Base-by-base conservation (phyloP, 371 early-diverging fungal genomes). In the Dichotomocladium elegans region DNA sequence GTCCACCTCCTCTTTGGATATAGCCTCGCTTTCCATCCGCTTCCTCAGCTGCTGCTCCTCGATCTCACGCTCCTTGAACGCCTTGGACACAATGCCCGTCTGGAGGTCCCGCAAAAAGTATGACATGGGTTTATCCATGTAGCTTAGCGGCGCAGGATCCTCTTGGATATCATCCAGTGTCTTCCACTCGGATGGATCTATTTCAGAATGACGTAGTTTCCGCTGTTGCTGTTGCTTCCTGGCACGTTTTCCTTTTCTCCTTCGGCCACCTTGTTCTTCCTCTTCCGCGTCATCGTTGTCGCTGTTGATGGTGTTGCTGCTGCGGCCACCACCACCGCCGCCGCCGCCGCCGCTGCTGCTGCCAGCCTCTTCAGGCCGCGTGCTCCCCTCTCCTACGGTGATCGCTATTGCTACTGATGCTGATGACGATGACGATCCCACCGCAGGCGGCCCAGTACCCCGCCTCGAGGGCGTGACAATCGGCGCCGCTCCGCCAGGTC, bases 31-130 rank as follows among this genome's bases (percentile, higher is more conserved):
- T 24, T 14, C 19, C 15, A 37, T 30, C 48, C 68, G 53, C 17
- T 68, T 68, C 29, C 47, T 51, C 15, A 24, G 33, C 21, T 60
- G 49, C 14, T 57, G 57, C 12, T 59, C 63, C 5, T 37, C 35
- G 19, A 59, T 60, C 41, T 78, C 73, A 33, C 61, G 57, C 34
- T 83, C 83, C 35, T 66, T 63, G 57, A 68, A 83, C 9, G 57
- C 41, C 19, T 70, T 76, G 0, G 76, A 74, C 3, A 81, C 75
- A 41, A 75, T 56, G 15, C 83, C 83, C 11, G 26, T 41, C 26
- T 68, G 66, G 22, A 75, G 43, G 57, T 83, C 83, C 15, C 58
- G 58, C 7, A 70, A 67, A 40, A 83, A 83, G 19, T 63, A 47
- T 4, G 60, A 52, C 75, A 83, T 79, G 19, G 71, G 72, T 12